These are phyloP conservation scores for Tinospora cordifolia DNA, from an alignment of 164 flowering plant genomes.

Conservation along the genomic window DNA sequence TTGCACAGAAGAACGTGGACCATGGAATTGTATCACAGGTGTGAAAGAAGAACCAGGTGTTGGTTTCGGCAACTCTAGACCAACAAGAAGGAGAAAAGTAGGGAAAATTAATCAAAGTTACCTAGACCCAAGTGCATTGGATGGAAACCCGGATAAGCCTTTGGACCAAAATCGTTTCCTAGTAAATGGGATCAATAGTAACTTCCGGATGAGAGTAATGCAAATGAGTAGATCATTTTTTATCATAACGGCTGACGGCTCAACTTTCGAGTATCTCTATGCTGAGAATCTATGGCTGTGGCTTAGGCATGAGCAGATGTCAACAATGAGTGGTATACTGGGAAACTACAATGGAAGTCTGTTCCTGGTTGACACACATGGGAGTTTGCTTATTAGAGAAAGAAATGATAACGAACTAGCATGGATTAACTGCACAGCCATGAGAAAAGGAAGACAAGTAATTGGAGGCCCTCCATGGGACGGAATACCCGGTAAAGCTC, in stretches of 20 bases:
- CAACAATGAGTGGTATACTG: slow-evolving; percentile 50
- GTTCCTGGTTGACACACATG: slow-evolving; percentile 51
- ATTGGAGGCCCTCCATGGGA: slow-evolving; percentile 82
- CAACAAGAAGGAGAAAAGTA: slow-evolving; percentile 41
- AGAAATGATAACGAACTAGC: slow-evolving; percentile 41
- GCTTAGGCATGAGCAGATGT: slow-evolving; percentile 63
- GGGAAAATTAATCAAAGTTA: slow-evolving; percentile 36
- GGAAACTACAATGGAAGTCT: slow-evolving; percentile 80
- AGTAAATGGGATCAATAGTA: slow-evolving; percentile 25
- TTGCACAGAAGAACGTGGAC: slow-evolving; percentile 74
- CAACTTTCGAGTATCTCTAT: slow-evolving; percentile 53
- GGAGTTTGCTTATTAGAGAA: slow-evolving; percentile 61
- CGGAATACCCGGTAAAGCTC: slow-evolving; percentile 32
- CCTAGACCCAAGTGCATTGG: slow-evolving; percentile 28
- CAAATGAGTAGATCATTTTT: slow-evolving; percentile 62
- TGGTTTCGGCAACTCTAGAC: slow-evolving; percentile 25
- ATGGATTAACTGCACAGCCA: slow-evolving; percentile 77
- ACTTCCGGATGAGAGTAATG: slow-evolving; percentile 53
- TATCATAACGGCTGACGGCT: slow-evolving; percentile 45
- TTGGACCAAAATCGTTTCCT: slow-evolving; percentile 24
- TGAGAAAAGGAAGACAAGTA: slow-evolving; percentile 59
- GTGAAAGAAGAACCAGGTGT: slow-evolving; percentile 50
- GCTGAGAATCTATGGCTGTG: slow-evolving; percentile 62
- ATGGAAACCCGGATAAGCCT: slow-evolving; percentile 15
- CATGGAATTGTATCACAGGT: slow-evolving; percentile 65